A percentile compares a stretch with the other conserved stretches of the same genome.
Conservation (phyloP, 257 asterid genomes). For the Primulina tabacum region DNA sequence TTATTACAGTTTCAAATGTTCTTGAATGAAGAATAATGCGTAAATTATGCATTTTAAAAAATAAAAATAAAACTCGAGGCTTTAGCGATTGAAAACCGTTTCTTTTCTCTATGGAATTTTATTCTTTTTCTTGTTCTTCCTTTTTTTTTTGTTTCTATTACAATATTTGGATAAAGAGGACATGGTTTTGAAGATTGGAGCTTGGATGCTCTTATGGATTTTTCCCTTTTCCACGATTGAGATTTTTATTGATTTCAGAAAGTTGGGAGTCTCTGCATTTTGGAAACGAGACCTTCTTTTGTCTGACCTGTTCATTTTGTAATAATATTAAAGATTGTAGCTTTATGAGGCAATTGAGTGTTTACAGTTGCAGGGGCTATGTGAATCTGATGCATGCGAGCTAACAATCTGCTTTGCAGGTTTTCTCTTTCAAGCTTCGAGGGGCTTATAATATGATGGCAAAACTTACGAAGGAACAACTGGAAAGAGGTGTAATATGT, state of each 20-base stretch:
- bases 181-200: neutral
- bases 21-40: neutral
- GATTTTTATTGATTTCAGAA: neutral
- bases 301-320: neutral
- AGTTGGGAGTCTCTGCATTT: neutral
- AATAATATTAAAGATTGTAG: neutral
- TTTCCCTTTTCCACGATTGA: neutral
- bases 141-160: neutral
- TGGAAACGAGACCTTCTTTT: neutral
- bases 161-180: neutral
- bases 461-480: conserved; percentile 67
- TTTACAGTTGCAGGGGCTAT: neutral
- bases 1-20: neutral
- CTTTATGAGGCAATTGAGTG: neutral
- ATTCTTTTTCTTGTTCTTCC: neutral
- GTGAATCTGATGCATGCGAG: neutral
- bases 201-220: conserved; percentile 8
- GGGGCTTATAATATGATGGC: conserved; percentile 99
- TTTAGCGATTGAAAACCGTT: too few species aligned
- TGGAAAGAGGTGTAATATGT: conserved; percentile 81
- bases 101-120: neutral
- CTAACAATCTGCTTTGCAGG: conserved; percentile 35
- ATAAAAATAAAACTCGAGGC: too few species aligned
- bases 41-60: neutral
- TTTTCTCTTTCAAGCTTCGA: conserved; percentile 65